Conservation (phyloP, 1,284 basidiomycete genomes). For the Ustilago curta region DNA sequence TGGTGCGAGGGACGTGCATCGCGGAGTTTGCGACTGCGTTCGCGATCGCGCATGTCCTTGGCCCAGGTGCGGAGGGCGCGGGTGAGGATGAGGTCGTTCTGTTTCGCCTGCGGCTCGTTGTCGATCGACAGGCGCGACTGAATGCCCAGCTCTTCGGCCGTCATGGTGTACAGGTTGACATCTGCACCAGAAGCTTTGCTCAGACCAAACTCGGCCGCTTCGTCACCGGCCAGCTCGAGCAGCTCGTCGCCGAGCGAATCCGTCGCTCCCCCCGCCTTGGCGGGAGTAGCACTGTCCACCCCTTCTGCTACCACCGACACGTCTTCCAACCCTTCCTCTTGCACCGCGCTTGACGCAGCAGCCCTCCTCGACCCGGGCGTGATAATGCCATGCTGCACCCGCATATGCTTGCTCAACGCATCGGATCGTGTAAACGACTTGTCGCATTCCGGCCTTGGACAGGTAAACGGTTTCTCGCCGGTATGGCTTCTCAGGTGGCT, state of each 20-base stretch:
- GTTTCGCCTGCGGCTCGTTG: slow-evolving; percentile 36
- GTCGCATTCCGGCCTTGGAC: slow-evolving; percentile 85
- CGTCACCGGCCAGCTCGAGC: slow-evolving; percentile 52
- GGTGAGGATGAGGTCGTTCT: slow-evolving; percentile 32
- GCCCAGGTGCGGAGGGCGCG: slow-evolving; percentile 42
- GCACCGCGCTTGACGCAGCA: slow-evolving; percentile 18
- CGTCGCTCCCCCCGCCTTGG: slow-evolving; percentile 11
- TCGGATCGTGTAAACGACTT: slow-evolving; percentile 92
- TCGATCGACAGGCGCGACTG: slow-evolving; percentile 15
- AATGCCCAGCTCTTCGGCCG: slow-evolving; percentile 58
- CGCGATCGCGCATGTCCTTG: slow-evolving; percentile 41
- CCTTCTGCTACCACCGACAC: slow-evolving; percentile 22
- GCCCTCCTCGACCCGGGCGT: slow-evolving; percentile 47
- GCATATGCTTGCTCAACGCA: slow-evolving; percentile 89
- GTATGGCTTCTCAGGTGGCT: slow-evolving; percentile 84
- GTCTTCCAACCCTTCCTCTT: slow-evolving; percentile 41
- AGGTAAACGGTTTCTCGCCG: slow-evolving; percentile 91
- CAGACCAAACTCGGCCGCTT: slow-evolving; percentile 21
- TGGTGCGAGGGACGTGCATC: slow-evolving; percentile 9
- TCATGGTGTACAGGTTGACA: slow-evolving; percentile 35
- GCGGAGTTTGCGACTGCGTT: slow-evolving; percentile 33
- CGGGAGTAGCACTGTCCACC: slow-evolving; percentile 13
- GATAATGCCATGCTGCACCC: slow-evolving; percentile 78
- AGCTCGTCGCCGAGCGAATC: slow-evolving; percentile 55
- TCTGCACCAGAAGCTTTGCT: slow-evolving; percentile 16